Evolutionary conservation across 495 filamentous ascomycete genomes (phyloP), one percentile per base, ranked within the genome.

Genomic region (Penicillium chermesinum): DNA sequence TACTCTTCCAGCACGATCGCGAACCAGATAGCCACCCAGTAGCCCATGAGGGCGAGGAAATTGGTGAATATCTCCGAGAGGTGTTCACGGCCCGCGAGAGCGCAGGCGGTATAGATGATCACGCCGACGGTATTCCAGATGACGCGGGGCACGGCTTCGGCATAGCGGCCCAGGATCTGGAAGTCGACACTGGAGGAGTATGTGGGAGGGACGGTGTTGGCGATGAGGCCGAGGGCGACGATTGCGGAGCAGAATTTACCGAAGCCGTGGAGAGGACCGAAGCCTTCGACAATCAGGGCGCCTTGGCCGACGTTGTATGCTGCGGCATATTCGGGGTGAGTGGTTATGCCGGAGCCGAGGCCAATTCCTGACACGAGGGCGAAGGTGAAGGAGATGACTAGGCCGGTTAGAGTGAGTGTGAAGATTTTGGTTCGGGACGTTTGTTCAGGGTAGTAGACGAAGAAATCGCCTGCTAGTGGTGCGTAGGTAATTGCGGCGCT

Each of bases 201-300:
- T 3, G 80, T 82, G 1, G 85, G 83, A 0, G 82, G 70, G 27
- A 89, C 75, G 27, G 79, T 77, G 59, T 91, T 91, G 22, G 84
- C 78, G 39, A 89, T 81, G 8, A 88, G 69, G 1, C 86, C 83
- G 1, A 91, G 67, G 0, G 84, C 82, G 7, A 85, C 69, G n/a
- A 91, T 60, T 1, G 88, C 84, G 15, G 78, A 75, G 61, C 83
- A 85, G 71, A 89, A 85, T 52, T 83, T 82, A 35, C 86, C 86
- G 51, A 91, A 91, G 0, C 66, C 68, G 33, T 79, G 77, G 0
- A 89, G 71, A 0, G 80, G 76, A 2, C 63, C 67, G 57, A 77
- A 86, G 15, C 76, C 85, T 55, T 82, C 77, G 7, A 86, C 81
- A 12, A 89, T 78, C 1, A 91, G 74, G 12, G 74, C 74, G 41